phyloP scores from a whole-genome alignment of 305 asterid species.

The Coffea humblotiana region DNA sequence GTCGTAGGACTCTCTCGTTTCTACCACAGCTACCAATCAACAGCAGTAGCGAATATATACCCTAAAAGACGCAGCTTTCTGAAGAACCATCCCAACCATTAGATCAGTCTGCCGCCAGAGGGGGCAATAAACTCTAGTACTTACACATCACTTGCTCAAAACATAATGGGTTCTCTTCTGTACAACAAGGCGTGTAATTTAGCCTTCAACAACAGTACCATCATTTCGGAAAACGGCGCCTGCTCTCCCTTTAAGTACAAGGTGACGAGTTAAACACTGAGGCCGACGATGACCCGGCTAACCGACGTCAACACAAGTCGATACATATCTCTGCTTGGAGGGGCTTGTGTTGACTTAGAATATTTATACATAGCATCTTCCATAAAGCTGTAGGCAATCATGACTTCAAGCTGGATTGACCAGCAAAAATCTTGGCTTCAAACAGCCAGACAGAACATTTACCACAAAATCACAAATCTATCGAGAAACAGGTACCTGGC shows the following conservation, averaged over 20 bases:
- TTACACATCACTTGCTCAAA: not conserved
- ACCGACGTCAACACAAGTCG: not conserved
- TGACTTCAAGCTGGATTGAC: not conserved
- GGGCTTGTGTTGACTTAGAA: not conserved
- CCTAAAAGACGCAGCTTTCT: not conserved
- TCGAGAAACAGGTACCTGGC: not conserved
- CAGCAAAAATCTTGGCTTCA: not conserved
- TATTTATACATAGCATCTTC: not conserved
- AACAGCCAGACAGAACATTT: not conserved
- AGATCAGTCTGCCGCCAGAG: not conserved
- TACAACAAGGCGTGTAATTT: not conserved
- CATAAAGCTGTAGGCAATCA: not conserved
- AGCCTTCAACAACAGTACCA: not conserved
- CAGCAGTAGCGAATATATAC: not conserved
- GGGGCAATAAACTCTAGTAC: not conserved
- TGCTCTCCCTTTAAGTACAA: not conserved
- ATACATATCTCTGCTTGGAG: not conserved
- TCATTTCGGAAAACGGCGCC: not conserved
- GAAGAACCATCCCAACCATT: not conserved
- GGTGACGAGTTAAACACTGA: not conserved
- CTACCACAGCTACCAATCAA: not conserved
- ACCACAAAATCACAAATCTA: not conserved
- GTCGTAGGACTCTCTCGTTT: not conserved
- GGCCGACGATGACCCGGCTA: not conserved
- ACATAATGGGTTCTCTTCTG: not conserved